These are phyloP conservation scores for Alternaria burnsii DNA, from an alignment of 2,329 filamentous ascomycete species.

Conservation along the genomic window DNA sequence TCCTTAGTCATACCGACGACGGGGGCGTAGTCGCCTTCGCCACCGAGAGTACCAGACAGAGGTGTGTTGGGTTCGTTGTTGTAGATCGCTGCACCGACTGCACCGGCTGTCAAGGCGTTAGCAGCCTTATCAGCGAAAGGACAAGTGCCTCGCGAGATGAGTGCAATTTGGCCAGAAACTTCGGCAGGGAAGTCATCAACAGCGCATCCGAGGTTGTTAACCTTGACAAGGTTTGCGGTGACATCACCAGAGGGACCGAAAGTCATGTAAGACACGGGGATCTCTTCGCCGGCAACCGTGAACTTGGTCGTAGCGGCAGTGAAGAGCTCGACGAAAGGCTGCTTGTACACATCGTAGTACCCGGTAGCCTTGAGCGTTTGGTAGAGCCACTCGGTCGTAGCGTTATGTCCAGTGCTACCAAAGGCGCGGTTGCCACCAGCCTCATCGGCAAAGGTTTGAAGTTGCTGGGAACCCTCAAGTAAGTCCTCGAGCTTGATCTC, in stretches of 20 bases:
- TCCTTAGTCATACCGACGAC: conserved; percentile 72
- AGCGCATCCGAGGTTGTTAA: conserved; percentile 70
- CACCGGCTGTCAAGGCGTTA: conserved; percentile 71
- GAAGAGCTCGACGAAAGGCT: conserved; percentile 48
- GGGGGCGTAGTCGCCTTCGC: conserved; percentile 64
- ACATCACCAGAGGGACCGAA: conserved; percentile 72
- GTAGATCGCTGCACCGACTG: conserved; percentile 74
- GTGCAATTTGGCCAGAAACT: conserved; percentile 69
- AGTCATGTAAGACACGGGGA: conserved; percentile 42
- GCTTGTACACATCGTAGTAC: conserved; percentile 48
- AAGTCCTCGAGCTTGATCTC: conserved; percentile 43
- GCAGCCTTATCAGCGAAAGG: conserved; percentile 73
- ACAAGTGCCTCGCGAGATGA: conserved; percentile 73
- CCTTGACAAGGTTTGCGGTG: conserved; percentile 67
- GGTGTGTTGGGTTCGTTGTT: conserved; percentile 68
- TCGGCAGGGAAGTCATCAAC: conserved; percentile 66
- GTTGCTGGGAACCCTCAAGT: conserved; percentile 44
- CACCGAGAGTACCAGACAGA: conserved; percentile 73
- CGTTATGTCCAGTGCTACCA: conserved; percentile 47
- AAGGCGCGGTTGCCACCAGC: conserved; percentile 49
- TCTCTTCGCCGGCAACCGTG: conserved; percentile 33
- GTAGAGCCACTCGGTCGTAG: conserved; percentile 45
- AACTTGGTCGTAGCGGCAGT: conserved; percentile 41
- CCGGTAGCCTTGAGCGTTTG: conserved; percentile 40
- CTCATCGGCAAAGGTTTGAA: conserved; percentile 44